Evolutionary conservation across 1,284 basidiomycete species (phyloP), one percentile per base, ranked within the genome.

Genomic region (Agaricales sp.): DNA sequence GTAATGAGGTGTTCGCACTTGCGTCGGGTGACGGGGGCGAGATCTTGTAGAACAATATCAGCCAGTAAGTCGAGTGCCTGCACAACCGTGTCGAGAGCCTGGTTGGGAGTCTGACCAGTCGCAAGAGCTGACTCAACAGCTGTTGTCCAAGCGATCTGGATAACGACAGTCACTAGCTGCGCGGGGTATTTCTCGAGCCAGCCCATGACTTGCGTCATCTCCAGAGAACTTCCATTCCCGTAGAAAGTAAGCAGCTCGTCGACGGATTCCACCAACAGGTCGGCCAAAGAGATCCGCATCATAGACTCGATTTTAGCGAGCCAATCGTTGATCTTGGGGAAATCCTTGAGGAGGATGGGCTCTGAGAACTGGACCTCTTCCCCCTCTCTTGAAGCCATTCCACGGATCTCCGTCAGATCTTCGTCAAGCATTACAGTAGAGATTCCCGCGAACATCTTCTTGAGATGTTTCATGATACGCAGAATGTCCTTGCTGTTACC

Each of bases 401-500:
- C 92, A 58, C 82, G 80, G 52, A 93, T 93, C 60, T 87, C 78
- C 1, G 89, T 87, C 52, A 92, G 68, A 43, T 93, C 91, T 4
- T 92, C 89, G 62, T 96, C 90, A n/a, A 98, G 74, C 57, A 74
- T 77, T 53, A 99, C 76, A 0, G 90, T 92, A 0, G 92, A 88
- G 44, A 99, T 87, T 37, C 97, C 96, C 3, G 96, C 96, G 66
- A 99, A 99, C 96, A 99, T 99, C 78, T 99, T 99, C 73, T 97
- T 97, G 54, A 99, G 77, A 67, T 99, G 96, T 61, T 98, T 98
- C 86, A 96, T 91, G 64, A 98, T 91, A 23, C 95, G 87, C 45
- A 92, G 70, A 55, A 98, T 95, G 61, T 99, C 96, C 67, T 98
- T 99, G 75, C 92, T 95, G 71, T 99, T 99, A 55, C 96, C 96